These are phyloP conservation scores for Debaryomyces nepalensis DNA, from an alignment of 1,139 yeast genomes.

Conservation along the genomic window DNA sequence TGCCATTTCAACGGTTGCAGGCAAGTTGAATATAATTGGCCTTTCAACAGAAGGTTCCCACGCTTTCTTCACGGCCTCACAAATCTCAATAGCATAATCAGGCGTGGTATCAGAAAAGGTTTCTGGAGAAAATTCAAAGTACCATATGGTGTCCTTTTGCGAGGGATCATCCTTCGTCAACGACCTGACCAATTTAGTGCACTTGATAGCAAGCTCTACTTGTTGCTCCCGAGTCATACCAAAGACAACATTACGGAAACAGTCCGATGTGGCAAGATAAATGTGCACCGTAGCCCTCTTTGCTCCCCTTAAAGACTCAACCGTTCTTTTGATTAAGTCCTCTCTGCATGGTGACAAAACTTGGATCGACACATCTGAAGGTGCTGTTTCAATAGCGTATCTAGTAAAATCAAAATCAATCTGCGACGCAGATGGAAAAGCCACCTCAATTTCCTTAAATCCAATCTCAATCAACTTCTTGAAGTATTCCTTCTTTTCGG, in stretches of 20 bases:
- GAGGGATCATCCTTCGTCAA: slow-evolving; percentile 88
- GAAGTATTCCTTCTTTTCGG: slow-evolving; percentile 87
- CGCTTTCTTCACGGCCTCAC: slow-evolving; percentile 93
- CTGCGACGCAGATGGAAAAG: slow-evolving; percentile 96
- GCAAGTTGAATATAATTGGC: slow-evolving; percentile 93
- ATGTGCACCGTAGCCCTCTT: slow-evolving; percentile 89
- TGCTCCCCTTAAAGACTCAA: slow-evolving; percentile 88
- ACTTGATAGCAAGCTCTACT: slow-evolving; percentile 76
- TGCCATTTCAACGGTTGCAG: slow-evolving; percentile 97
- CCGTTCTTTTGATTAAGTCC: slow-evolving; percentile 84
- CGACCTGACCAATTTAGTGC: slow-evolving; percentile 76
- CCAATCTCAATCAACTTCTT: slow-evolving; percentile 86
- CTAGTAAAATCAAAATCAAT: slow-evolving; percentile 95
- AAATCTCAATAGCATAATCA: slow-evolving; percentile 80
- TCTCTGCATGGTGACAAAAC: slow-evolving; percentile 92
- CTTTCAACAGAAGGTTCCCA: slow-evolving; percentile 87
- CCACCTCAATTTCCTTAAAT: slow-evolving; percentile 95
- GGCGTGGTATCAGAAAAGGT: slow-evolving; percentile 89
- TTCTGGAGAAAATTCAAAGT: slow-evolving; percentile 93
- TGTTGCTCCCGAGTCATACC: slow-evolving; percentile 83
- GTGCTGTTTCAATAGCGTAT: slow-evolving; percentile 89
- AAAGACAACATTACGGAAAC: slow-evolving; percentile 90
- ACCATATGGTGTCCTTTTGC: slow-evolving; percentile 78
- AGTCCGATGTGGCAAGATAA: slow-evolving; percentile 89
- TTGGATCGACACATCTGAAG: slow-evolving; percentile 90